phyloP scores from a whole-genome alignment of 2,329 filamentous ascomycete genomes.

The Alternaria solani region DNA sequence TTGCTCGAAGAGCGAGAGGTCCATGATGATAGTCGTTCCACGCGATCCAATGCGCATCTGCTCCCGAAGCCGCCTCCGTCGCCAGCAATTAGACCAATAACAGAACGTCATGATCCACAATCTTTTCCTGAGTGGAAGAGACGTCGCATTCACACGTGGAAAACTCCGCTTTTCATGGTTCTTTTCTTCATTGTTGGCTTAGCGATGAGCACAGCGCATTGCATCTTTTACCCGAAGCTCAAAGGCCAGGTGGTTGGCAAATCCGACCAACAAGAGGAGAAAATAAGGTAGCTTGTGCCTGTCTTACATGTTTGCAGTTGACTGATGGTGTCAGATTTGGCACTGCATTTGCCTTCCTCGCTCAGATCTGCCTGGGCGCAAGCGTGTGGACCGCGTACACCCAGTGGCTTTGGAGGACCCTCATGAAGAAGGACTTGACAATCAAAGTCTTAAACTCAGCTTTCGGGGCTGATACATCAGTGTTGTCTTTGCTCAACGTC shows the following conservation, averaged over 20 bases:
- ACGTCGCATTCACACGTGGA: background rate
- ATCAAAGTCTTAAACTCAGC: background rate
- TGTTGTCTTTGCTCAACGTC: background rate
- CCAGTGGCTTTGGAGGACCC: background rate
- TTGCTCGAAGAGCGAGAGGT: background rate
- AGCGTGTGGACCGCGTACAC: constrained; percentile 1
- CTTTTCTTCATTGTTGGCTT: background rate
- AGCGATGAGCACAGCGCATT: background rate
- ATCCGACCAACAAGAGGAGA: background rate
- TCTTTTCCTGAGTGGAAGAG: background rate
- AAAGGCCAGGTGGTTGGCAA: background rate
- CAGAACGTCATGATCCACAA: background rate
- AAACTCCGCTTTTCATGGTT: background rate
- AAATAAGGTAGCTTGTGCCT: background rate
- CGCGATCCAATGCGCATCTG: background rate
- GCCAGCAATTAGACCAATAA: background rate
- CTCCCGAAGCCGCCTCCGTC: background rate
- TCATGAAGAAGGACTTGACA: background rate
- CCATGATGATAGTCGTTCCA: background rate
- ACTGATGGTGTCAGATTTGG: background rate
- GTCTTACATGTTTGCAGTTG: background rate
- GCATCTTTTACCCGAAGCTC: background rate
- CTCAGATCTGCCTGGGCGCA: background rate
- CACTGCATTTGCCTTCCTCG: constrained; percentile 2
- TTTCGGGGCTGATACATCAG: background rate